Conservation (phyloP, 768 basidiomycete genomes). For the Pulveroboletus sp. region DNA sequence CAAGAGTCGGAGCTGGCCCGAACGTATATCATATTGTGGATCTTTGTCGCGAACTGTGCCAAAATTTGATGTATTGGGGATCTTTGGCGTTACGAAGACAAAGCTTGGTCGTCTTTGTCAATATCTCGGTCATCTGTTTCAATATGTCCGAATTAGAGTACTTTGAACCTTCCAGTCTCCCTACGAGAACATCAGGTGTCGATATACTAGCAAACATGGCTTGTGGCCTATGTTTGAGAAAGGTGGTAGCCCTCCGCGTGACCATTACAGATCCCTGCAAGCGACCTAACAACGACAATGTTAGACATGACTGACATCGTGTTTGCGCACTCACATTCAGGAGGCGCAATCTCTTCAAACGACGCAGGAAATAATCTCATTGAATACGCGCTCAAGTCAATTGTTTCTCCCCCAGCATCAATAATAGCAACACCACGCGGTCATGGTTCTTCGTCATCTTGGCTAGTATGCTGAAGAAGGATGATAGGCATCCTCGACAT, state of each 20-base stretch:
- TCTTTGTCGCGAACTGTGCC: conserved; percentile 41
- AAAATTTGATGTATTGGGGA: conserved; percentile 40
- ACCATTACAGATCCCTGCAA: too few species aligned
- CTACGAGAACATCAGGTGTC: conserved; percentile 14
- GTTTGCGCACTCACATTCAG: conserved; percentile 29
- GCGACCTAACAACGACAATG: conserved; percentile 30
- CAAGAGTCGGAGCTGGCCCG: conserved; percentile 35
- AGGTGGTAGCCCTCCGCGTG: too few species aligned
- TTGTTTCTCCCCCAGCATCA: conserved; percentile 49
- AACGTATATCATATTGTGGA: conserved; percentile 39
- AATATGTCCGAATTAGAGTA: conserved; percentile 34
- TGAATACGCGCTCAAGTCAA: conserved; percentile 42
- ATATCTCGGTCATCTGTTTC: too few species aligned
- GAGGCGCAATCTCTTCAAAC: conserved; percentile 38
- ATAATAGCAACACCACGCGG: conserved; percentile 42
- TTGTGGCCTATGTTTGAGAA: conserved; percentile 22
- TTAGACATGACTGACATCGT: background rate
- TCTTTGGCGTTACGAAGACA: conserved; percentile 41
- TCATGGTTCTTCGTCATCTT: too few species aligned
- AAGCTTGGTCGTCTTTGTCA: conserved; percentile 39
- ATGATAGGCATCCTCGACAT: conserved; percentile 17
- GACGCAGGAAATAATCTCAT: conserved; percentile 38
- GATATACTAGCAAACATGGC: background rate
- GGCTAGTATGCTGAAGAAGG: conserved; percentile 15
- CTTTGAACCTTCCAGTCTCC: conserved; percentile 29